Evolutionary conservation across 2,329 filamentous ascomycete species (phyloP).

Genomic region (Fusarium tuaranense): DNA sequence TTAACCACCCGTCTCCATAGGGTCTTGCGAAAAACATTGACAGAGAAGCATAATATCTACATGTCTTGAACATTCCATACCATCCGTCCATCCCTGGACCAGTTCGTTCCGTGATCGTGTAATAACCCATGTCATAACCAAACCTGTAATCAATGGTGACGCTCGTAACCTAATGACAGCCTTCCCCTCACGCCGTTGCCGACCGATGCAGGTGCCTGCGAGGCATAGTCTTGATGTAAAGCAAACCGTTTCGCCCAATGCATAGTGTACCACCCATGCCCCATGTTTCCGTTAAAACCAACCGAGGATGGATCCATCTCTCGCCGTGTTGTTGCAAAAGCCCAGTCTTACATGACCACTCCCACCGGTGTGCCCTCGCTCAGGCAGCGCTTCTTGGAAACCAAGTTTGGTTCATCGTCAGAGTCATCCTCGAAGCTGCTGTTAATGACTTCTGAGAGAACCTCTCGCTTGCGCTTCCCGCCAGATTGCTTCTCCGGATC

Average conservation of each 20-base stretch:
- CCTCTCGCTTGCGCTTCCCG: slow-evolving; percentile 51
- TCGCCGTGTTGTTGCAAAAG: slow-evolving; percentile 11
- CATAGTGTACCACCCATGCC: slow-evolving; percentile 20
- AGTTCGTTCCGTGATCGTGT: background rate
- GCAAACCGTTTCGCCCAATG: slow-evolving; percentile 15
- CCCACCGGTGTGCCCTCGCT: slow-evolving; percentile 46
- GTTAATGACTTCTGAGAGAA: slow-evolving; percentile 53
- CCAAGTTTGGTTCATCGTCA: slow-evolving; percentile 47
- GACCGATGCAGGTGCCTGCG: slow-evolving; percentile 28
- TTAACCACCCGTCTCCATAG: background rate
- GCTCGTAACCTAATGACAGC: slow-evolving; percentile 11
- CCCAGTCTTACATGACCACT: slow-evolving; percentile 43
- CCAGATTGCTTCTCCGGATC: slow-evolving; percentile 49
- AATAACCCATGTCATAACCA: slow-evolving; percentile 11
- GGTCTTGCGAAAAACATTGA: slow-evolving; percentile 12
- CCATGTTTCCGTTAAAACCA: slow-evolving; percentile 25
- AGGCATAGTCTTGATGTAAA: slow-evolving; percentile 39
- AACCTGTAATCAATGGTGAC: slow-evolving; percentile 12
- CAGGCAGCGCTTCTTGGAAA: slow-evolving; percentile 51
- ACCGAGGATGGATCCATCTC: slow-evolving; percentile 20
- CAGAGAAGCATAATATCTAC: slow-evolving; percentile 26
- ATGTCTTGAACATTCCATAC: slow-evolving; percentile 6
- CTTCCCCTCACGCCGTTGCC: slow-evolving; percentile 32
- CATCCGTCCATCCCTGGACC: background rate
- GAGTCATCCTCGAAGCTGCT: slow-evolving; percentile 56